These are phyloP conservation scores for Yamadazyma taylorii DNA, from an alignment of 1,139 yeast species.

Conservation along the genomic window DNA sequence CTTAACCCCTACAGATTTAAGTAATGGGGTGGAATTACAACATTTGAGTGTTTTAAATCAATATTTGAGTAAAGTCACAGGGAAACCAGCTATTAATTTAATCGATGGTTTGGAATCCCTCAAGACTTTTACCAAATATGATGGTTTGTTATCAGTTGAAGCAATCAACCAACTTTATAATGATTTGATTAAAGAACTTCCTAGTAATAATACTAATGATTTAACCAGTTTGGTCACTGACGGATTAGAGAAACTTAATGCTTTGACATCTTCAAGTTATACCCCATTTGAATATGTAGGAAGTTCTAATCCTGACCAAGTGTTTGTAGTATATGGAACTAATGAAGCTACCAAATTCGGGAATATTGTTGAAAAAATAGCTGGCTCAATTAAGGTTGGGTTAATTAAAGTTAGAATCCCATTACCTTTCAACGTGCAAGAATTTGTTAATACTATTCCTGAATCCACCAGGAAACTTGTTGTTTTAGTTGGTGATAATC, in stretches of 20 bases:
- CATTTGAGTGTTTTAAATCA: constrained; percentile 66
- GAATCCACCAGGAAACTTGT: constrained; percentile 56
- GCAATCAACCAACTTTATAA: constrained; percentile 45
- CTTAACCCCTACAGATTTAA: constrained; percentile 60
- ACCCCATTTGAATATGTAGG: constrained; percentile 76
- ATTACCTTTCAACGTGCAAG: constrained; percentile 65
- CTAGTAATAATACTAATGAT: constrained; percentile 24
- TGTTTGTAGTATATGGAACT: constrained; percentile 78
- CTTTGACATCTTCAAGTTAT: constrained; percentile 57
- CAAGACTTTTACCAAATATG: constrained; percentile 53
- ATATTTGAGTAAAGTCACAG: constrained; percentile 54
- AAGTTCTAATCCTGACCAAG: constrained; percentile 56
- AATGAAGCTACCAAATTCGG: constrained; percentile 59
- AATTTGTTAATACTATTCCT: constrained; percentile 63
- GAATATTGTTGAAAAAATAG: constrained; percentile 38
- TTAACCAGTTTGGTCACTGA: constrained; percentile 38
- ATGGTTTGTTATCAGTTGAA: constrained; percentile 45
- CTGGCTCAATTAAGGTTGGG: constrained; percentile 48
- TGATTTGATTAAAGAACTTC: constrained; percentile 30
- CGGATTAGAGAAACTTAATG: constrained; percentile 54
- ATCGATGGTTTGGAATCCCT: constrained; percentile 78
- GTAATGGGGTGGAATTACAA: constrained; percentile 58
- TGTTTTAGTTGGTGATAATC: constrained; percentile 46
- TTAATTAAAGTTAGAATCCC: constrained; percentile 76
- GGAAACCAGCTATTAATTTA: constrained; percentile 63